Base-by-base conservation (phyloP, 2,329 filamentous ascomycete genomes). In the Tolypocladium amazonense region DNA sequence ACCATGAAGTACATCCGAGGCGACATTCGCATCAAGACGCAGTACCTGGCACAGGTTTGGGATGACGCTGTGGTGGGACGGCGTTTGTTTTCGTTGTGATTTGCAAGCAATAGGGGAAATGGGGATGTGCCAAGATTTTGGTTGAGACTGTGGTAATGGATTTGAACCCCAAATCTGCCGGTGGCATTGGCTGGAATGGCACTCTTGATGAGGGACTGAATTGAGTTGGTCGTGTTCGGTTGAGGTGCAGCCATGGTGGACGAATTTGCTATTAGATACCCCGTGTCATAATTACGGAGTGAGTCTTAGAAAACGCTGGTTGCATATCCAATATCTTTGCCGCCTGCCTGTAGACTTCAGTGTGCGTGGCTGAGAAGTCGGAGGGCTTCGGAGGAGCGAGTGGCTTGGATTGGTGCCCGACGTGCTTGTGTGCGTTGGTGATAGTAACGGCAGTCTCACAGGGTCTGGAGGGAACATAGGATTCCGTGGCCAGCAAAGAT, bases 21-120 rank as follows among this genome's bases (percentile, higher is more conserved):
- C 6, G 64, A 66, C 2, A 33, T 33, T 11, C 56, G 25, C 9
- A 58, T 66, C 18, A 64, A 60, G 12, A 65, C 70, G 0, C 53
- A 65, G 2, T 72, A 67, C 56, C 65, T 66, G 1, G 69, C 69
- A 0, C 66, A 69, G 53, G 54, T 74, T 2, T 74, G 71, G 72
- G 66, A 71, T 1, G 69, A 73, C 54, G 70, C 71, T 5, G 50
- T 61, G 6, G 33, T 15, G 20, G 38, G 38, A 1, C 15, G 35
- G 5, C 53, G 58, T n/a, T 2, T 59, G 39, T 15, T 56, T 39
- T 47, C 33, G 25, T n/a, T 59, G n/a, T 59, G 33, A 52, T 1
- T 4, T 7, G 27, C 7, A 11, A 12, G 23, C 37, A 41, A 27
- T 30, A n/a, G n/a, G 37, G 37, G 18, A 27, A 14, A 6, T 47